These are phyloP conservation scores for Torulaspora pretoriensis DNA, from an alignment of 1,139 yeast species.

Conservation along the genomic window DNA sequence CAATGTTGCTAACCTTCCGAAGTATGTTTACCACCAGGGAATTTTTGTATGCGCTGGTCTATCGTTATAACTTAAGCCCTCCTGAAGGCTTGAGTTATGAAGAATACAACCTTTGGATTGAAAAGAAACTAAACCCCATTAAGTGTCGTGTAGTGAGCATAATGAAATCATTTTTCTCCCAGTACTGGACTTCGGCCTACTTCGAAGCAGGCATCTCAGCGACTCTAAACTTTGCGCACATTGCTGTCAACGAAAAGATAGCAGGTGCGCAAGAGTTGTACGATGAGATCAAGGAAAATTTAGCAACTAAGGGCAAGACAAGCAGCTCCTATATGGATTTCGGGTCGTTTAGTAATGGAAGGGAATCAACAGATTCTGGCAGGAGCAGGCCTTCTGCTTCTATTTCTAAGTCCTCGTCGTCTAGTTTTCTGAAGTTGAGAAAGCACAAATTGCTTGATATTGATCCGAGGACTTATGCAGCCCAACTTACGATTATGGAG, in stretches of 20 bases:
- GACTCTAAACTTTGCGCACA: conserved; percentile 57
- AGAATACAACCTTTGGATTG: conserved; percentile 78
- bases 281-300: conserved; percentile 30
- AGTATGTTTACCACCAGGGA: conserved; percentile 70
- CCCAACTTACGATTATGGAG: conserved; percentile 80
- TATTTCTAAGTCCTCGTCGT: conserved; percentile 12
- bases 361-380: conserved; percentile 1
- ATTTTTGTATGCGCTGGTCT: conserved; percentile 56
- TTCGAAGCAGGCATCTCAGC: conserved; percentile 49
- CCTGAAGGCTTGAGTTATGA: conserved; percentile 86
- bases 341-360: conserved; percentile 3
- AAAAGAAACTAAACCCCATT: conserved; percentile 61
- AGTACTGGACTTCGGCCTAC: conserved; percentile 72
- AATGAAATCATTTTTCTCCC: conserved; percentile 65
- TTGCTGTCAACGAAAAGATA: conserved; percentile 44
- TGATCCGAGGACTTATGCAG: conserved; percentile 72
- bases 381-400: conserved; percentile 6
- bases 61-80: conserved; percentile 68
- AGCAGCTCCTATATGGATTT: conserved; percentile 10
- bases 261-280: conserved; percentile 41
- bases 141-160: conserved; percentile 64
- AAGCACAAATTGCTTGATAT: conserved; percentile 57
- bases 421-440: conserved; percentile 30
- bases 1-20: conserved; percentile 70
- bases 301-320: conserved; percentile 13